Percentiles rank a stretch among this genome's conserved stretches.
Conservation (phyloP, 441 rosid species). For the Adansonia grandidieri region DNA sequence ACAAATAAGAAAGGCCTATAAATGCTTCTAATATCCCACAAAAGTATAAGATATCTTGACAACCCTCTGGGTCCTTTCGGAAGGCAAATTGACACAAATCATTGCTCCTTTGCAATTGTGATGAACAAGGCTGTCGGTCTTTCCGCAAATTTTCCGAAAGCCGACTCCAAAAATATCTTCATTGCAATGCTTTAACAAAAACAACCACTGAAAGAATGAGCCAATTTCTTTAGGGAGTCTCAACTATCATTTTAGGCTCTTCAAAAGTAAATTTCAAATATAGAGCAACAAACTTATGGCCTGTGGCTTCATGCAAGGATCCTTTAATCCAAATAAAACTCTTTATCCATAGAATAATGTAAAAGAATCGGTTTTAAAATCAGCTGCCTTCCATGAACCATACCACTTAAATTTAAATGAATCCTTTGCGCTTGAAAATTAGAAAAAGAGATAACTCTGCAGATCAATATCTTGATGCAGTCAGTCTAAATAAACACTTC, state of each 20-base stretch:
- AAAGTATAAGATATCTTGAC: constrained; percentile 22
- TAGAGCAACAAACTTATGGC: constrained; percentile 19
- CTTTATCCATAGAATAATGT: constrained; percentile 24
- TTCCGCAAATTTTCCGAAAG: constrained; percentile 26
- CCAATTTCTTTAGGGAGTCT: constrained; percentile 15
- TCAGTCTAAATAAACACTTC: constrained; percentile 51
- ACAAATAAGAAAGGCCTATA: constrained; percentile 14
- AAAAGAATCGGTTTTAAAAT: constrained; percentile 30
- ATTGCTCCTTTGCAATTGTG: constrained; percentile 15
- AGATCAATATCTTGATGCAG: constrained; percentile 53
- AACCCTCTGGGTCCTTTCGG: constrained; percentile 15
- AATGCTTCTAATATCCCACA: constrained; percentile 21
- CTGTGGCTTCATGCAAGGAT: constrained; percentile 24
- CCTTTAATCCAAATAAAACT: constrained; percentile 26
- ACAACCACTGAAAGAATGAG: constrained; percentile 28
- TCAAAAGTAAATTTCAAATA: constrained; percentile 28
- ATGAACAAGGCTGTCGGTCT: constrained; percentile 20
- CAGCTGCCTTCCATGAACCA: constrained; percentile 37
- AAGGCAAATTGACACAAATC: constrained; percentile 20
- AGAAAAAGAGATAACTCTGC: constrained; percentile 36
- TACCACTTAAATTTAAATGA: constrained; percentile 24
- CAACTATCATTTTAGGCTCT: constrained; percentile 26
- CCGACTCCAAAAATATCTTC: constrained; percentile 5
- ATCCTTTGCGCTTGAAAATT: constrained; percentile 25
- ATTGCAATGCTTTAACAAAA: constrained; percentile 16